phyloP scores from a whole-genome alignment of 2,329 filamentous ascomycete genomes.

The Neospermospora avenae region DNA sequence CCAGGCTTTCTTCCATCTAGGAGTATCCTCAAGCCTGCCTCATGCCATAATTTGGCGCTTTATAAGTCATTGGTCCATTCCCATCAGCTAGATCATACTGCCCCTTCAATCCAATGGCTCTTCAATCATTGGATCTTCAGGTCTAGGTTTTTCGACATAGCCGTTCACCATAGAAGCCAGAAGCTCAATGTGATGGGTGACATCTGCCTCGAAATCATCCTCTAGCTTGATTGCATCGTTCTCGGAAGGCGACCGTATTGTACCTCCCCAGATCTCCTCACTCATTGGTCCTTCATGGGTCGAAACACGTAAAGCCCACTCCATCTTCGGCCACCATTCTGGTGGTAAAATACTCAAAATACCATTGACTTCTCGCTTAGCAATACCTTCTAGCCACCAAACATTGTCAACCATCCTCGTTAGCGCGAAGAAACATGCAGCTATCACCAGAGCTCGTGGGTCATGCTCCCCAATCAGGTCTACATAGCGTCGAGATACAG shows the following conservation, averaged over 20 bases:
- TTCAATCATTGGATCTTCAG: constrained; percentile 20
- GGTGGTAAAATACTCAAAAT: constrained; percentile 30
- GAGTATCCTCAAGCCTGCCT: not conserved
- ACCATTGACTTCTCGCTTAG: constrained; percentile 62
- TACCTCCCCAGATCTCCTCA: constrained; percentile 31
- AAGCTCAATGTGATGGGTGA: constrained; percentile 29
- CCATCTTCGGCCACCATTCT: constrained; percentile 34
- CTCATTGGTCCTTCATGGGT: constrained; percentile 31
- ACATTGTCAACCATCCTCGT: constrained; percentile 31
- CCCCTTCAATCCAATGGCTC: not conserved
- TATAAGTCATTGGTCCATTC: not conserved
- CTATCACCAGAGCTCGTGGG: constrained; percentile 36
- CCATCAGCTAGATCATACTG: not conserved
- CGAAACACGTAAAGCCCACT: constrained; percentile 32
- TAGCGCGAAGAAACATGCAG: constrained; percentile 33
- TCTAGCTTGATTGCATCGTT: constrained; percentile 1
- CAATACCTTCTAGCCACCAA: constrained; percentile 70
- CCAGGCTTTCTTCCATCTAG: not conserved
- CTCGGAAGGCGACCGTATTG: not conserved
- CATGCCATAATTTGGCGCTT: not conserved
- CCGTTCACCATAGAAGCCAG: constrained; percentile 27
- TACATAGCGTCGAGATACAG: constrained; percentile 58
- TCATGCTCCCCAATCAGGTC: constrained; percentile 56
- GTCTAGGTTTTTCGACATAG: not conserved
- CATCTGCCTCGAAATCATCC: constrained; percentile 12